These are phyloP conservation scores for Sindora glabra DNA, from an alignment of 306 rosid species.

Conservation along the genomic window DNA sequence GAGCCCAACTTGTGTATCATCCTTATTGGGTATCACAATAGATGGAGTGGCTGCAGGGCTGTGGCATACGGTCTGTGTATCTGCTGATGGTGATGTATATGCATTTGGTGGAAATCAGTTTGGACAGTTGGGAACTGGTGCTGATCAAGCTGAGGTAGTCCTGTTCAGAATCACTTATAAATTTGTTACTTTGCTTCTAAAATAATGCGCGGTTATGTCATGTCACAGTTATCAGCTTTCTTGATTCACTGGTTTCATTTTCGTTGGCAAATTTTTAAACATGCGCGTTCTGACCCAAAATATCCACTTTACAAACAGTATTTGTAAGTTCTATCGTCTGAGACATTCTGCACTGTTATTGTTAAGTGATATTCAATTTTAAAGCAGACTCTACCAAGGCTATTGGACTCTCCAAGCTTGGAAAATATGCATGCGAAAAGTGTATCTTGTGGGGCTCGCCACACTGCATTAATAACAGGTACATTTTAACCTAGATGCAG, in stretches of 20 bases:
- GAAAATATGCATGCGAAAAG: constrained; percentile 59
- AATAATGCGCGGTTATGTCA: neutral
- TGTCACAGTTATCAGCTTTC: neutral
- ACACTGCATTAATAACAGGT: constrained; percentile 78
- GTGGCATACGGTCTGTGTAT: constrained; percentile 65
- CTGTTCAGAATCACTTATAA: neutral
- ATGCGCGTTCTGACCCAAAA: neutral
- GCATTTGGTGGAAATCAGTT: constrained; percentile 72
- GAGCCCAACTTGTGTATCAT: constrained; percentile 53
- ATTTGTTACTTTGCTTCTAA: neutral
- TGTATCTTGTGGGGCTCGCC: constrained; percentile 95
- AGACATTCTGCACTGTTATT: neutral
- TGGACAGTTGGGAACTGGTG: constrained; percentile 75
- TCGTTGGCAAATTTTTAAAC: neutral
- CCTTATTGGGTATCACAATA: constrained; percentile 50
- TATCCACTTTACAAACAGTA: no score
- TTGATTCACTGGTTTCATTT: neutral
- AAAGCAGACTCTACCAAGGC: constrained; percentile 57
- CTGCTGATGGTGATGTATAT: constrained; percentile 61
- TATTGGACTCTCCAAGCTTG: constrained; percentile 65
- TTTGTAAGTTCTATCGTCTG: neutral
- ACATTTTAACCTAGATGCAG: neutral
- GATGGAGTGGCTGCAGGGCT: constrained; percentile 61
- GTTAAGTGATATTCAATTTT: constrained; percentile 1
- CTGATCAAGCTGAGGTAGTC: constrained; percentile 61